Evolutionary conservation across 352 stramenopile genomes (phyloP), one percentile per base, ranked within the genome.

Genomic region (Globisporangium splendens): DNA sequence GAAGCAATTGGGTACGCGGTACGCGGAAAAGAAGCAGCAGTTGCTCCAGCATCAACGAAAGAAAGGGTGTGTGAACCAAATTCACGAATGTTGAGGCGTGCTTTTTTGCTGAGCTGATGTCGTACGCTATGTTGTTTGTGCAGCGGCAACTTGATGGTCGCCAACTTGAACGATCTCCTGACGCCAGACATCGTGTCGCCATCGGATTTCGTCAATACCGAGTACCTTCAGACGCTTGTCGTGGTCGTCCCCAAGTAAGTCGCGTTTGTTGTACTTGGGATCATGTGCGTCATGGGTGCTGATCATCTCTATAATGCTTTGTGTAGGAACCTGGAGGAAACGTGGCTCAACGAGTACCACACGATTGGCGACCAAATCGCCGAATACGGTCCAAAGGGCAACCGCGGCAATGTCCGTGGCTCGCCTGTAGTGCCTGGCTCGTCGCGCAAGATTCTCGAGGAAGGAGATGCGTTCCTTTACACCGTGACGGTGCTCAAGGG

Each of bases 221-320:
- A 99, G 63, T 98, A 99, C 75, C 70, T 99, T 33, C 93, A 98
- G 67, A 99, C 96, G 8, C 71, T 99, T 28, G 94, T 98, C 56
- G 89, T 99, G 21, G 91, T 97, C 38, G 86, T 99, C 20, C 77
- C 81, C 12, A 98, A 98, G 75, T 70, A 47, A n/a, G n/a, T 70
- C 12, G 28, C 5, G 28, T 35, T 10, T 8, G 28, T 10, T 35
- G 28, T 35, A 10, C 28, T 11, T 35, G 8, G 0, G 28, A 35
- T 10, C 5, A 35, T 35, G 28, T 35, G 28, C 5, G 28, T 35
- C 28, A 35, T 35, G 3, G 5, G 28, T 10, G 28, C 28, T 35
- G 28, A 35, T 8, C 5, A 13, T 42, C 21, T 33, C 22, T 18
- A 18, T 22, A 10, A 35, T 31, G 48, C 5, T 20, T 33, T n/a